Conservation (phyloP, 2,329 filamentous ascomycete genomes). For the Drechslerella dactyloides region DNA sequence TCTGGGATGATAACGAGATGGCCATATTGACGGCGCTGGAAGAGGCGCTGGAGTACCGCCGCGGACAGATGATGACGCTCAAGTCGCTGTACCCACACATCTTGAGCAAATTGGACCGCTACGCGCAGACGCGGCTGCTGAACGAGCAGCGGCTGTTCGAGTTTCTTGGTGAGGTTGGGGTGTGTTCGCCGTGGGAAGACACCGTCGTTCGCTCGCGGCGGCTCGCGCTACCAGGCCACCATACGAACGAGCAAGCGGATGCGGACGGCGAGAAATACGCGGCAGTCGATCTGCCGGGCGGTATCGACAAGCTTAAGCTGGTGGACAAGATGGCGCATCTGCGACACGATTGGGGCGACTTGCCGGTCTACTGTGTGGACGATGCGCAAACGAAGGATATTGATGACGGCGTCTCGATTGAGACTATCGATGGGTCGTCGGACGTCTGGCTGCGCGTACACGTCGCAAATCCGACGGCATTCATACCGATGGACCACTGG, state of each 20-base stretch:
- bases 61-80: constrained; percentile 64
- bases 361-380: constrained; percentile 76
- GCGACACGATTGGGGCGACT: constrained; percentile 67
- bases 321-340: constrained; percentile 63
- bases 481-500: constrained; percentile 67
- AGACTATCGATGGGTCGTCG: constrained; percentile 62
- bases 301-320: constrained; percentile 57
- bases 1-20: constrained; percentile 63
- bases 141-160: constrained; percentile 64
- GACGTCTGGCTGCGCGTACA: constrained; percentile 80
- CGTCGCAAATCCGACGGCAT: constrained; percentile 77
- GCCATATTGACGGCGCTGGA: constrained; percentile 73
- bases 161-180: constrained; percentile 78
- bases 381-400: constrained; percentile 71
- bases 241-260: constrained; percentile 25
- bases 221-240: constrained; percentile 60
- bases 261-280: constrained; percentile 30
- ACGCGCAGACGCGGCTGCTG: constrained; percentile 65
- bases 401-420: constrained; percentile 78
- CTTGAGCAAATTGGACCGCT: constrained; percentile 66
- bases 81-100: constrained; percentile 70
- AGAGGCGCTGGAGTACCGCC: constrained; percentile 68
- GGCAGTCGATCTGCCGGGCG: constrained; percentile 35
- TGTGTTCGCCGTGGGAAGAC: constrained; percentile 74
- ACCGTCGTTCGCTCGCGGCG: constrained; percentile 67